These are phyloP conservation scores for Tremellales sp. DNA, from an alignment of 1,284 basidiomycete species.

Conservation along the genomic window DNA sequence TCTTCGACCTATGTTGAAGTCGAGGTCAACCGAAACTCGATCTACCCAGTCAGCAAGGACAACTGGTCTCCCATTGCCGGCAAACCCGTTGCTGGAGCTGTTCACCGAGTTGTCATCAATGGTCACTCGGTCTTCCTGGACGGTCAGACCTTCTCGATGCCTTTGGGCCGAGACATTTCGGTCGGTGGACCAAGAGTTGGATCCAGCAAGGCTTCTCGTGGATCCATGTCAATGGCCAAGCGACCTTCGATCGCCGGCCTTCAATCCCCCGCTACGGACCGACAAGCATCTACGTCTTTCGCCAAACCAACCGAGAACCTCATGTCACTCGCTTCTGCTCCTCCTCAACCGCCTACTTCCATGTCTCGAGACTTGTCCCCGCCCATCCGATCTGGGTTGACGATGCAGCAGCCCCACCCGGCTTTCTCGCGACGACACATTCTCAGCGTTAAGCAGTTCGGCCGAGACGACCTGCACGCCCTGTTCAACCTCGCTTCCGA, in stretches of 20 bases:
- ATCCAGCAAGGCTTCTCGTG: slow-evolving; percentile 19
- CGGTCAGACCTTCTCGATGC: slow-evolving; percentile 63
- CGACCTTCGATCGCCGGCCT: slow-evolving; percentile 32
- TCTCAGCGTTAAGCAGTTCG: slow-evolving; percentile 91
- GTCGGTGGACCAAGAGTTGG: slow-evolving; percentile 54
- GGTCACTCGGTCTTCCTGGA: slow-evolving; percentile 91
- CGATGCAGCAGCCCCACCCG: slow-evolving; percentile 57
- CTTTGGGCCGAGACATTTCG: slow-evolving; percentile 76
- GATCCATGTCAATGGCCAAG: slow-evolving; percentile 41
- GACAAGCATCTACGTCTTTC: slow-evolving; percentile 2
- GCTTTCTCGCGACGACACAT: slow-evolving; percentile 85
- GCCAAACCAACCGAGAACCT: slow-evolving; percentile 18
- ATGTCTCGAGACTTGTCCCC: slow-evolving; percentile 23
- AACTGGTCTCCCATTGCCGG: slow-evolving; percentile 83
- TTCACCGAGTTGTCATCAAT: slow-evolving; percentile 89
- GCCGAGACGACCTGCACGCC: slow-evolving; percentile 82
- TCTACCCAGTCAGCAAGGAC: slow-evolving; percentile 54
- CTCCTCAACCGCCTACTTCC: slow-evolving; percentile 1
- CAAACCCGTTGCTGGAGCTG: slow-evolving; percentile 63
- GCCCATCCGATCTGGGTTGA: slow-evolving; percentile 49
- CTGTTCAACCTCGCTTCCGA: slow-evolving; percentile 94
- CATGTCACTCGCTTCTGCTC: slow-evolving; percentile 37
- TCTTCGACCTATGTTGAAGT: slow-evolving; percentile 87
- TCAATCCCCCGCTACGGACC: slow-evolving; percentile 15
- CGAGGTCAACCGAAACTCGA: slow-evolving; percentile 71